Evolutionary conservation across 2,329 filamentous ascomycete genomes (phyloP), one percentile per base, ranked within the genome.

Genomic region (Clarireedia hainanense): DNA sequence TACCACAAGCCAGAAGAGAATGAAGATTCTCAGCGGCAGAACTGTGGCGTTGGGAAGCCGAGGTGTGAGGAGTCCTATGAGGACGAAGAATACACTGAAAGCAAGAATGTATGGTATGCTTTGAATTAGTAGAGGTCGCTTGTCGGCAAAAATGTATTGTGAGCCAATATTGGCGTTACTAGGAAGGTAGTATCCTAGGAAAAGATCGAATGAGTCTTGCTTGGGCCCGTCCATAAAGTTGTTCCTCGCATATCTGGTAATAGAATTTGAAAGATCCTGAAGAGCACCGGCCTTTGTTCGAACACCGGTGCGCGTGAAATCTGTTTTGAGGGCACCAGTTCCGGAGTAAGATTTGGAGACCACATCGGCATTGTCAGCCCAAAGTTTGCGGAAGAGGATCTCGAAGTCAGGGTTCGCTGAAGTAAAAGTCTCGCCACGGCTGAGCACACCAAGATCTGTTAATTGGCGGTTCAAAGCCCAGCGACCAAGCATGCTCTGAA

Each of bases 331-430:
- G 51, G 94, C 94, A 3, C 94, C 95, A 0, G 95, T 99, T 55
- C 94, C 94, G 1, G 94, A 94, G 72, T 99, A 99, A 0, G 90
- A 86, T 63, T 83, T 86, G 17, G 91, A 95, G 36, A 99, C 91
- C 24, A 95, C 87, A 70, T 99, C 94, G 55, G 95, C 94, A 67
- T 99, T 99, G 73, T 99, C 94, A 30, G 94, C 94, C 94, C 94
- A 99, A 15, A 97, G 79, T 72, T 97, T 97, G 63, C 94, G 89
- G 81, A 97, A 99, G 57, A 97, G 76, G 65, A 87, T 78, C 71
- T 96, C 91, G 69, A 99, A 99, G 1, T 79, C 81, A 12, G 80
- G 75, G 67, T 96, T 90, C 65, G 91, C 88, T 57, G 79, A 76
- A 43, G 85, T 84, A 64, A 94, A 91, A 23, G 80, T 84, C 66